A percentile compares a stretch with the other conserved stretches of the same genome.
Conservation (phyloP, 179 eudicot genomes). For the Pouteria campechiana region DNA sequence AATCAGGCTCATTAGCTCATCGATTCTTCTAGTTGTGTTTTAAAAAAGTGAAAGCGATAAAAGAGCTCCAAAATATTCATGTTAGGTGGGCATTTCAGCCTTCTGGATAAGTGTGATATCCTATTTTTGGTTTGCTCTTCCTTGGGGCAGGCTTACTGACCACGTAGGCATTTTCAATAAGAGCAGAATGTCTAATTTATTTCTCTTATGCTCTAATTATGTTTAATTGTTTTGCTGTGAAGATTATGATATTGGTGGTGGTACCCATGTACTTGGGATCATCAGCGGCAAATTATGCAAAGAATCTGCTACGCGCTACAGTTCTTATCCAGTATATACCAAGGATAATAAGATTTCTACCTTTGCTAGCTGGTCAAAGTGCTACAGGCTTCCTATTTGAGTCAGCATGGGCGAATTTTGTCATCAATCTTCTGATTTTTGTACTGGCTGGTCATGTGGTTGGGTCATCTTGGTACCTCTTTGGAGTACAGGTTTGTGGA, state of each 20-base stretch:
- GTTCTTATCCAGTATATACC: slow-evolving; percentile 72
- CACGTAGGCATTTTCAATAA: no score
- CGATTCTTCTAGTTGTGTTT: no score
- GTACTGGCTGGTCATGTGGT: slow-evolving; percentile 69
- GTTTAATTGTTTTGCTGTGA: slow-evolving; percentile 17
- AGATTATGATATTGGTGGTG: slow-evolving; percentile 45
- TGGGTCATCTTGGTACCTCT: slow-evolving; percentile 85
- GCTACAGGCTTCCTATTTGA: slow-evolving; percentile 66
- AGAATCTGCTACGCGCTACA: slow-evolving; percentile 56
- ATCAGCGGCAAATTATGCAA: slow-evolving; percentile 55
- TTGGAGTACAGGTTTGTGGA: slow-evolving; percentile 61
- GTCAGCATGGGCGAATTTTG: slow-evolving; percentile 76
- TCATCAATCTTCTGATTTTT: slow-evolving; percentile 72
- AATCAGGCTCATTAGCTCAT: no score
- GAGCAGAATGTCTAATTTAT: background rate
- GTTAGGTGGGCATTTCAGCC: no score
- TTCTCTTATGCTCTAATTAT: background rate
- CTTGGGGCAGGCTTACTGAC: no score
- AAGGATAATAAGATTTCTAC: slow-evolving; percentile 55
- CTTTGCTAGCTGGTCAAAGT: slow-evolving; percentile 55
- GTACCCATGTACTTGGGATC: slow-evolving; percentile 27
- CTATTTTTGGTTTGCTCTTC: no score
- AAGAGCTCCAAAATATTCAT: no score
- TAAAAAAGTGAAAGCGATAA: no score
- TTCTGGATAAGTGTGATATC: no score